These are phyloP conservation scores for Saururus chinensis DNA, from an alignment of 164 flowering plant species.

Conservation along the genomic window DNA sequence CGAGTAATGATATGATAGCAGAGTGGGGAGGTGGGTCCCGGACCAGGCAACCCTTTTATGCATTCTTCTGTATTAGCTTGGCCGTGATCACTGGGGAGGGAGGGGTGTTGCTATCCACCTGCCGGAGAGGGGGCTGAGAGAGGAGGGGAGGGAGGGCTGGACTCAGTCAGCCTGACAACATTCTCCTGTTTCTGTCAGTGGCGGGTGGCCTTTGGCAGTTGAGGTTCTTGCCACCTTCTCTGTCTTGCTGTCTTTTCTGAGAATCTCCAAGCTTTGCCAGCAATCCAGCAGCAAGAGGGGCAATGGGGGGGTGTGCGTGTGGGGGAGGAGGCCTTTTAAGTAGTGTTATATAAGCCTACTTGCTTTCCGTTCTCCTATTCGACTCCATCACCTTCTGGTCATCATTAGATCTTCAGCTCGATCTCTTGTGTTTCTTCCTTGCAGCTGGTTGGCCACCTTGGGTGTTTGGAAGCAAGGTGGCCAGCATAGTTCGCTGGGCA, in stretches of 20 bases:
- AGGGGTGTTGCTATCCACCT: neutral
- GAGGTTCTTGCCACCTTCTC: constrained; percentile 18
- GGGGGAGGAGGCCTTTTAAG: neutral
- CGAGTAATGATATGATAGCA: too few species aligned
- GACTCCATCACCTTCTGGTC: constrained; percentile 9
- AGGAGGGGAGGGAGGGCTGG: neutral
- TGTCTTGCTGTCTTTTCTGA: neutral
- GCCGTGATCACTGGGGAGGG: neutral
- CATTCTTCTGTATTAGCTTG: neutral
- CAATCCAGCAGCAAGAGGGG: constrained; percentile 28
- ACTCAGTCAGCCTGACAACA: too few species aligned
- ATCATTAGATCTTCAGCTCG: neutral
- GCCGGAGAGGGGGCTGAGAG: neutral
- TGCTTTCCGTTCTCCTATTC: constrained; percentile 23
- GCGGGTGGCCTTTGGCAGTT: too few species aligned
- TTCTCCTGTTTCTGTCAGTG: constrained; percentile 31
- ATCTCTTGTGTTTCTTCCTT: neutral
- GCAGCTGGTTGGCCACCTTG: neutral
- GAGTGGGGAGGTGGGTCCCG: neutral
- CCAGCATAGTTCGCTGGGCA: too few species aligned
- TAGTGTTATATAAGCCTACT: constrained; percentile 15
- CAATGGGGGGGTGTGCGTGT: neutral
- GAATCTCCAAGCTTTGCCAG: constrained; percentile 28
- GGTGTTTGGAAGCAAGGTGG: too few species aligned
- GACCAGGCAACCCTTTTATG: neutral